A percentile compares a stretch with the other conserved stretches of the same genome.
phyloP scores from a whole-genome alignment of 139 green algal species.

The Ettlia oleoabundans region DNA sequence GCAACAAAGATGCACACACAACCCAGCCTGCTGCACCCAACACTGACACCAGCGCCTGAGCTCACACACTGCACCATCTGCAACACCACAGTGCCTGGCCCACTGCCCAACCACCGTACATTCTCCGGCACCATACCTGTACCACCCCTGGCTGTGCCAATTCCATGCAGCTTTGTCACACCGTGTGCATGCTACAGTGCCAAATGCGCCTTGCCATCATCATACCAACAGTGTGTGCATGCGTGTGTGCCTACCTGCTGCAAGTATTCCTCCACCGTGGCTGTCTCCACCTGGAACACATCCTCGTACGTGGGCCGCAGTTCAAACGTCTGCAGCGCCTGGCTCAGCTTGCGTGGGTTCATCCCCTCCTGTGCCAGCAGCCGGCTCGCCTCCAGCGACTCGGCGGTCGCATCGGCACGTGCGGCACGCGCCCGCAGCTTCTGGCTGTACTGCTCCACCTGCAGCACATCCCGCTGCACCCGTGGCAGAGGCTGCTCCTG shows the following conservation, averaged over 20 bases:
- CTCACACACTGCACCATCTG: too few species aligned
- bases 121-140: not conserved
- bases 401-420: slow-evolving; percentile 57
- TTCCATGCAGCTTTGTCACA: too few species aligned
- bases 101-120: too few species aligned
- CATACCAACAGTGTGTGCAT: too few species aligned
- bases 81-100: too few species aligned
- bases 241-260: slow-evolving; percentile 62
- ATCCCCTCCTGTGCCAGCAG: slow-evolving; percentile 84
- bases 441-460: slow-evolving; percentile 77
- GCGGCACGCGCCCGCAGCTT: slow-evolving; percentile 60
- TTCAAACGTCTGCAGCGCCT: slow-evolving; percentile 77
- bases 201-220: too few species aligned
- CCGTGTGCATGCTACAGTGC: too few species aligned
- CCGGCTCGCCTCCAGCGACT: slow-evolving; percentile 73
- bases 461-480: slow-evolving; percentile 75
- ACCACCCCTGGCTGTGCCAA: not conserved
- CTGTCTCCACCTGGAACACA: slow-evolving; percentile 77
- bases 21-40: not conserved
- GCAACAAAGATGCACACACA: not conserved
- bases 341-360: slow-evolving; percentile 69
- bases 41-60: too few species aligned
- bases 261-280: slow-evolving; percentile 84
- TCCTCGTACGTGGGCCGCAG: slow-evolving; percentile 82
- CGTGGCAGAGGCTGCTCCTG: slow-evolving; percentile 73